Base-by-base conservation (phyloP, 2,329 filamentous ascomycete genomes). In the Stachybotrys elegans region DNA sequence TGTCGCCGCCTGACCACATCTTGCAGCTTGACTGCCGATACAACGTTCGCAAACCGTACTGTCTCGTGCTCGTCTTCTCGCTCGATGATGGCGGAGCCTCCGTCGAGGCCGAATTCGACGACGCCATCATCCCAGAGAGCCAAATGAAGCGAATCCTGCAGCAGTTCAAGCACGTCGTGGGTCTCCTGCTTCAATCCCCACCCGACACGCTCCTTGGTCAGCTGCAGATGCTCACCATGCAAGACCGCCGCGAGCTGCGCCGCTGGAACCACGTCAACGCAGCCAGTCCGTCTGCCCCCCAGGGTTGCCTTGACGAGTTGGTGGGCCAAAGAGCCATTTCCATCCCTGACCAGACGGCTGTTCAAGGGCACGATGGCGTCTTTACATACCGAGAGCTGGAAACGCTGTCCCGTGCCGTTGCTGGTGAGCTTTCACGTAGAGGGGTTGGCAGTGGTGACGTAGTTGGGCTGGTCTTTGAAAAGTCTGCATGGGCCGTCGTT, bases 401-500 rank as follows among this genome's bases (percentile, higher is more conserved):
- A 9, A n/a, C 9, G 9, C 25, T 29, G n/a, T 29, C 25, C 9
- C 25, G n/a, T 29, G 25, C 25, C 9, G 25, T 29, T n/a, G 25
- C 25, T 29, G 9, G 25, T n/a, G 25, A 29, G 25, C 25, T 29
- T 29, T n/a, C 9, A 9, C 25, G 25, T n/a, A 29, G 25, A 29
- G 25, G 25, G 9, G 25, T n/a, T n/a, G 25, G 25, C 25, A 29
- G 9, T 9, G 25, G 25, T n/a, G n/a, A n/a, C n/a, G 25, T n/a
- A 9, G 25, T 29, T n/a, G 25, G 25, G 25, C n/a, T 29, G n/a
- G 25, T 29, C 25, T 43, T 46, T 25, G 34, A 46, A 14, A 46
- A 46, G 37, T 41, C 40, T 14, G 9, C n/a, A 19, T 46, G 44
- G 44, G 13, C 22, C 14, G 25, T 36, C 17, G 44, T 46, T 12